These are phyloP conservation scores for Aspergillus ochraceoroseus DNA, from an alignment of 2,329 filamentous ascomycete genomes.

Conservation along the genomic window DNA sequence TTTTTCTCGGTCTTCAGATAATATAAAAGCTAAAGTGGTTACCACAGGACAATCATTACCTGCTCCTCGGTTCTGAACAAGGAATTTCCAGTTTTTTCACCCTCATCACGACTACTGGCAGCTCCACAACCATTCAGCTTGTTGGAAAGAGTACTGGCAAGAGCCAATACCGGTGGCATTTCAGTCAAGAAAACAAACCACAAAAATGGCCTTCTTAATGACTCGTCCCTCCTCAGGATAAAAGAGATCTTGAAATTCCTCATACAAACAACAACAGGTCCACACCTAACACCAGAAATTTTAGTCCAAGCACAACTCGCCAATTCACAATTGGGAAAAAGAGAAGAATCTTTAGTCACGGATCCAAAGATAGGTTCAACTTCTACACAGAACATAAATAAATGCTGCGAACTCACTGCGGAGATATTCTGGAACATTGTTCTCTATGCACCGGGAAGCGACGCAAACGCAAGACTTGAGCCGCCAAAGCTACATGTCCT, in stretches of 20 bases:
- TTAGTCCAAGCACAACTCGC: too few relatives aligned
- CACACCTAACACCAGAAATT: too few relatives aligned
- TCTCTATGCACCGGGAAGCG: too few relatives aligned
- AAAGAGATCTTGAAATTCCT: too few relatives aligned
- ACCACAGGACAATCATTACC: not conserved
- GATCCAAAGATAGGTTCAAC: too few relatives aligned
- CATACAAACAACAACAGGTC: too few relatives aligned
- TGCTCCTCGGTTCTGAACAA: not conserved
- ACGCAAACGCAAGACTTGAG: too few relatives aligned
- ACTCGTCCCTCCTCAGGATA: too few relatives aligned
- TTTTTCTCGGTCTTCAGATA: too few relatives aligned
- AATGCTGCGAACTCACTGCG: not conserved
- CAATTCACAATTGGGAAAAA: not conserved
- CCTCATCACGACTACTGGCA: not conserved
- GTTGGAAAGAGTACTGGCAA: not conserved
- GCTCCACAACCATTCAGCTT: not conserved
- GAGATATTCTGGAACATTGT: conserved; percentile 1
- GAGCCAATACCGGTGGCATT: not conserved
- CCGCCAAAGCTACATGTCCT: too few relatives aligned
- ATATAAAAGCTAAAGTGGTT: not conserved
- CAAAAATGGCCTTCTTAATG: too few relatives aligned
- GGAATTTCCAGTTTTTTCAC: not conserved
- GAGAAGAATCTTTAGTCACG: not conserved
- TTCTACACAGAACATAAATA: not conserved
- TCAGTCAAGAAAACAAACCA: too few relatives aligned